These are phyloP conservation scores for Didymella pomorum DNA, from an alignment of 2,329 filamentous ascomycete species.

Conservation along the genomic window DNA sequence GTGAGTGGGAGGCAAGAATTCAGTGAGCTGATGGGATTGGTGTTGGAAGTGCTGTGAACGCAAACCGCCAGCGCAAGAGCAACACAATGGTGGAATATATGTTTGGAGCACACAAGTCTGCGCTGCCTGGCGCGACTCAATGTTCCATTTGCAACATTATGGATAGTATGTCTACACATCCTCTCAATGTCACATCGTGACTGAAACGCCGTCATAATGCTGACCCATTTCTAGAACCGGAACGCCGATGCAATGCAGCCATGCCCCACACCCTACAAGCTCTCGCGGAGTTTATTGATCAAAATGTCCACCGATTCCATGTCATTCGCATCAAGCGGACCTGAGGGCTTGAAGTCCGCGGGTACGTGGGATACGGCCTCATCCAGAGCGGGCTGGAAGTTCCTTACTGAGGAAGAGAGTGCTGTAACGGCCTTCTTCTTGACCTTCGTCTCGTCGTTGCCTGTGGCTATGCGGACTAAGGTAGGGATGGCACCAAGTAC, in stretches of 20 bases:
- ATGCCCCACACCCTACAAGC: constrained; percentile 21
- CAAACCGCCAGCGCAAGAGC: neutral
- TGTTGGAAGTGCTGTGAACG: constrained; percentile 48
- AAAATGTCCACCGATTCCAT: constrained; percentile 86
- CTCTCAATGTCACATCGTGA: constrained; percentile 1
- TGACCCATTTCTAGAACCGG: constrained; percentile 29
- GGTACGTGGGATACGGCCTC: constrained; percentile 72
- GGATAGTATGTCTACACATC: constrained; percentile 13
- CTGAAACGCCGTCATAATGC: constrained; percentile 27
- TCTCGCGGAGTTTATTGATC: constrained; percentile 66
- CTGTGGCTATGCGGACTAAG: constrained; percentile 71
- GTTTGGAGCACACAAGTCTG: neutral
- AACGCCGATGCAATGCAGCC: constrained; percentile 37
- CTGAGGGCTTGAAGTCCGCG: constrained; percentile 64
- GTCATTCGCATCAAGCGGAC: constrained; percentile 77
- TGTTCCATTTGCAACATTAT: neutral
- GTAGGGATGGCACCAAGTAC: constrained; percentile 71
- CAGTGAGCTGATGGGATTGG: constrained; percentile 54
- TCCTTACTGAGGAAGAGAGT: constrained; percentile 83
- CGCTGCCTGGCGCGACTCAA: neutral
- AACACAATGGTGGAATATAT: neutral
- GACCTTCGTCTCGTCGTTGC: constrained; percentile 68
- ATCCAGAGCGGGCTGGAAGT: constrained; percentile 81
- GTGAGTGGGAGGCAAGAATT: constrained; percentile 60
- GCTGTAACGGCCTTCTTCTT: constrained; percentile 90